Conservation (phyloP, 2,329 filamentous ascomycete species). For the Trichoderma asperellum region DNA sequence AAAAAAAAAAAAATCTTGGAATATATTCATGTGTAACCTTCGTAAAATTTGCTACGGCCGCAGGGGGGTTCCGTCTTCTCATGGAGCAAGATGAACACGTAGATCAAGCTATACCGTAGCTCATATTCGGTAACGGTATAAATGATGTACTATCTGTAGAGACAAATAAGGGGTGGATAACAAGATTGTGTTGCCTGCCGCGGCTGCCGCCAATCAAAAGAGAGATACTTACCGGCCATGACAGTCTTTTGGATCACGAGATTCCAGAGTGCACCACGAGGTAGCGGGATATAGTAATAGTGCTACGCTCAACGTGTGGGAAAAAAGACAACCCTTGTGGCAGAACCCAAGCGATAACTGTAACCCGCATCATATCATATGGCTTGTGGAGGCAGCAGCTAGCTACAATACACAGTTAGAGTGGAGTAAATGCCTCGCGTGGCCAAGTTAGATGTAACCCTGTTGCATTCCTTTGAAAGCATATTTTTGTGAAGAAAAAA, state of each 20-base stretch:
- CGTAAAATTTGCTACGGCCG: neutral
- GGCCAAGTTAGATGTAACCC: neutral
- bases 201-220: constrained; percentile 8
- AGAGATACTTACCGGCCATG: constrained; percentile 8
- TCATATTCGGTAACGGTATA: neutral
- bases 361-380: neutral
- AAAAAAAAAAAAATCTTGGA: neutral
- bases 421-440: neutral
- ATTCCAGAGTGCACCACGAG: constrained; percentile 10
- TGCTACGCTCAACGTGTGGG: neutral
- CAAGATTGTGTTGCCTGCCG: neutral
- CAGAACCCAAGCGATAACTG: neutral
- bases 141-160: neutral
- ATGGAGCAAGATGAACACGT: neutral
- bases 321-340: neutral
- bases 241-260: constrained; percentile 12
- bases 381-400: constrained; percentile 2
- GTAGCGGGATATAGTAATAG: constrained; percentile 10
- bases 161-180: neutral
- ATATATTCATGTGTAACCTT: neutral
- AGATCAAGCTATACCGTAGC: neutral
- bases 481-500: neutral
- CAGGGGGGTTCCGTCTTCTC: neutral
- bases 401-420: neutral
- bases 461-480: neutral